These are phyloP conservation scores for Flammula alnicola DNA, from an alignment of 1,284 basidiomycete species.

Conservation along the genomic window DNA sequence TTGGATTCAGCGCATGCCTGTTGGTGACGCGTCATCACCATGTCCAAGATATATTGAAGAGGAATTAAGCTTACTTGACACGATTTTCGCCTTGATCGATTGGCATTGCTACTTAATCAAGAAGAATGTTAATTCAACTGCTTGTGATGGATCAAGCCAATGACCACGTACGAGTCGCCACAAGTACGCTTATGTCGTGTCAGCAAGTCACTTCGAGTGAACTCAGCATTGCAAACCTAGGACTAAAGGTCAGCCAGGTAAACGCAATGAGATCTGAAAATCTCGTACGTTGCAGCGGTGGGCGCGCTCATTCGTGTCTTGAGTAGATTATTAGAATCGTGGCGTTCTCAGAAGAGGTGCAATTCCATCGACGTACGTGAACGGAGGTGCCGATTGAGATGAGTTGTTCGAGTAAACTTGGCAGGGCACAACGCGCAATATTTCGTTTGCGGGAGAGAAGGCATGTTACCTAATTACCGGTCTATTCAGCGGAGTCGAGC, in stretches of 20 bases:
- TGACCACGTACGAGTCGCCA: conserved; percentile 52
- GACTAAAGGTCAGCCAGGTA: conserved; percentile 3
- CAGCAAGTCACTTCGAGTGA: conserved; percentile 62
- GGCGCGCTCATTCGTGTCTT: conserved; percentile 53
- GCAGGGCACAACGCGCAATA: conserved; percentile 58
- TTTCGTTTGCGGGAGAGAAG: conserved; percentile 53
- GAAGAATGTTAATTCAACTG: conserved; percentile 12
- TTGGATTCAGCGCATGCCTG: conserved; percentile 72
- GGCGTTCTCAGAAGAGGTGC: not conserved
- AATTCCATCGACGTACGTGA: conserved; percentile 38
- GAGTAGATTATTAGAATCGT: not conserved
- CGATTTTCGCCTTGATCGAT: conserved; percentile 52
- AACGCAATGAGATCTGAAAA: conserved; percentile 3
- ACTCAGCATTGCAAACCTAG: conserved; percentile 57
- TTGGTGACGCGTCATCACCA: not conserved
- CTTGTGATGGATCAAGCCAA: not conserved
- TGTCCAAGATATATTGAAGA: not conserved
- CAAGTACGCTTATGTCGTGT: conserved; percentile 61
- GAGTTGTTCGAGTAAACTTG: conserved; percentile 61
- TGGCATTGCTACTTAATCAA: conserved; percentile 36
- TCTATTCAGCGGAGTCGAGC: not conserved
- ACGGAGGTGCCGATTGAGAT: conserved; percentile 58
- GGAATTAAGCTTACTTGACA: conserved; percentile 38
- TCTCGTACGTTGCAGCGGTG: conserved; percentile 54
- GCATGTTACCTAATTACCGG: conserved; percentile 41